These are phyloP conservation scores for Cydonia oblonga DNA, from an alignment of 331 rosid species.

Conservation along the genomic window DNA sequence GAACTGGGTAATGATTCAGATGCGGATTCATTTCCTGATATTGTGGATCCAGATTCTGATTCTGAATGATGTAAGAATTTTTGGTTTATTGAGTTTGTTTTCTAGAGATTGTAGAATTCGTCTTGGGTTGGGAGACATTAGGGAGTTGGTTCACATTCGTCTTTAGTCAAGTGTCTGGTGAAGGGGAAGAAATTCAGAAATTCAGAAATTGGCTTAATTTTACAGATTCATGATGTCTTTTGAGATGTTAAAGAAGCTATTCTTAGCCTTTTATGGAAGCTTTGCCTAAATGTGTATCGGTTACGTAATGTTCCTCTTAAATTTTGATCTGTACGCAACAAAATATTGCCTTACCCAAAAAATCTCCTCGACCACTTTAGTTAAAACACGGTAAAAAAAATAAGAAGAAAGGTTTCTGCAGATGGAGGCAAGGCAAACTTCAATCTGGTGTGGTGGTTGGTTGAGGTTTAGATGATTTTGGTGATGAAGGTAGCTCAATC, in stretches of 20 bases:
- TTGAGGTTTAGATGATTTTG: background rate
- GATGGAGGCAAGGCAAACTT: background rate
- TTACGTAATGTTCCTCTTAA: background rate
- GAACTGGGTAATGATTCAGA: slow-evolving; percentile 15
- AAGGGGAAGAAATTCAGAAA: background rate
- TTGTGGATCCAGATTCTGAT: slow-evolving; percentile 67
- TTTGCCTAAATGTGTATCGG: background rate
- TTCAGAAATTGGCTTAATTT: background rate
- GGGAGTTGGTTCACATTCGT: background rate
- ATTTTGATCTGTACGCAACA: background rate
- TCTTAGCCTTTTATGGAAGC: background rate
- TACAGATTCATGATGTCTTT: background rate
- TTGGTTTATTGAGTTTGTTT: background rate
- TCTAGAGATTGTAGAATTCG: no score
- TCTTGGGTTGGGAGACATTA: background rate
- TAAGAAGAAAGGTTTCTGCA: no score
- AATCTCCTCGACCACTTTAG: background rate
- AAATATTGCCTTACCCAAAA: background rate
- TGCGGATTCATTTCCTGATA: slow-evolving; percentile 51
- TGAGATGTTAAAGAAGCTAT: background rate
- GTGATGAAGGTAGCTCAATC: no score
- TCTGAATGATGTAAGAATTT: slow-evolving; percentile 18
- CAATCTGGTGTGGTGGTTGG: background rate
- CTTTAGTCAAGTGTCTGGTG: background rate
- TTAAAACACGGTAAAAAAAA: no score